Evolutionary conservation across 345 rosid genomes (phyloP).

Genomic region (Draba incana): DNA sequence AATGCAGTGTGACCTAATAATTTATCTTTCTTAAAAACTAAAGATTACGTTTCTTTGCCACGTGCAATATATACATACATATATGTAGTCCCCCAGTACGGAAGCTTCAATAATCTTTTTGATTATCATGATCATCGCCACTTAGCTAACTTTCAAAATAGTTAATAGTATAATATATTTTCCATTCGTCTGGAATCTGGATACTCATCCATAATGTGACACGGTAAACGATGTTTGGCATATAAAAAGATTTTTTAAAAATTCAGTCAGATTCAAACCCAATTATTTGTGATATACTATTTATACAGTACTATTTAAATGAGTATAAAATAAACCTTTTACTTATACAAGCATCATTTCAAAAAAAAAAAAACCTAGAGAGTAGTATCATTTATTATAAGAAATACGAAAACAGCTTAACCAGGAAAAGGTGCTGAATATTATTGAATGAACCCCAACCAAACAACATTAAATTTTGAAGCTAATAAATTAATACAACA

Average conservation of each 20-base stretch:
- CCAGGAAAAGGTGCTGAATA: slow-evolving; percentile 25
- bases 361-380: slow-evolving; percentile 13
- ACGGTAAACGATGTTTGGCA: slow-evolving; percentile 20
- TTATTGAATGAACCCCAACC: slow-evolving; percentile 47
- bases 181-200: neutral
- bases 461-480: slow-evolving; percentile 45
- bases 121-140: slow-evolving; percentile 13
- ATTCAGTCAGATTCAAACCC: neutral
- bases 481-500: slow-evolving; percentile 43
- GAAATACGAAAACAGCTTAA: slow-evolving; percentile 31
- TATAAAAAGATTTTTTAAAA: neutral
- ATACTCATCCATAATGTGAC: slow-evolving; percentile 8
- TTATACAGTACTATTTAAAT: neutral
- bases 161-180: neutral
- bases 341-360: neutral
- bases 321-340: neutral
- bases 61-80: slow-evolving; percentile 31
- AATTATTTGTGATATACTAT: slow-evolving; percentile 13
- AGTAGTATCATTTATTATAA: slow-evolving; percentile 26
- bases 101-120: slow-evolving; percentile 32
- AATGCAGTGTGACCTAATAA: slow-evolving; percentile 27
- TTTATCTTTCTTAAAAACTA: slow-evolving; percentile 23
- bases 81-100: slow-evolving; percentile 40
- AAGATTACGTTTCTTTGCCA: slow-evolving; percentile 27
- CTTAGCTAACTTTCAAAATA: slow-evolving; percentile 36